Evolutionary conservation across 768 basidiomycete genomes (phyloP), one percentile per base, ranked within the genome.

Genomic region (Sarcodon sp.): DNA sequence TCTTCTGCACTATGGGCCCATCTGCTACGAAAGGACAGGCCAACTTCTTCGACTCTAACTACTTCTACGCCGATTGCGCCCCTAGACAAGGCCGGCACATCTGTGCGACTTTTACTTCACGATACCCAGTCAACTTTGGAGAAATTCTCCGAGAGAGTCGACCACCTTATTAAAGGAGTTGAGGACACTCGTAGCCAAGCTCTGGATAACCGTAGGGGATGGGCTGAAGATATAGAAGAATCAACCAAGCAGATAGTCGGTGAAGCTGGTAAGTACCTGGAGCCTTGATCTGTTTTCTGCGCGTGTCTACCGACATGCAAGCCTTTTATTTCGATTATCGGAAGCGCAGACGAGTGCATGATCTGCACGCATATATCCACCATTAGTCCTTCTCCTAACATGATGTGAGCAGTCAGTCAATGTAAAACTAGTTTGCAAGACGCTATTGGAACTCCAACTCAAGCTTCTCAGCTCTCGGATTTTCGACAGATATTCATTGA

Each of bases 101-200:
- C 84, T 6, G 80, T 80, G 65, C 75, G 83, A 36, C 71, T 86
- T 54, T 69, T 87, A 10, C 64, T 87, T 16, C 76, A 86, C 53
- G 85, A 87, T 57, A 85, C 82, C 0, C 82, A 85, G 48, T 74
- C 72, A 16, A 76, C 79, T 51, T 69, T 87, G 34, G 82, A 87
- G 61, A 74, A 67, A 54, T 86, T 87, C 50, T 75, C 79, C 0
- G 64, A 64, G 6, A 70, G 72, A 32, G 73, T 80, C 11, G 77
- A 75, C 38, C 62, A 62, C n/a, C 66, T 86, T 18, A 61, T 75
- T 1, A 60, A 61, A 9, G 69, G 64, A 33, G 67, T 83, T 10
- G 73, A 77, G 11, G 68, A 74, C 33, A 67, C 77, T 21, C 72
- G 69, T 52, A 59, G 64, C 16, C 15, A 41, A 41, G 8, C n/a